Evolutionary conservation across 345 rosid species (phyloP).

Genomic region (Rhizophora mangle): DNA sequence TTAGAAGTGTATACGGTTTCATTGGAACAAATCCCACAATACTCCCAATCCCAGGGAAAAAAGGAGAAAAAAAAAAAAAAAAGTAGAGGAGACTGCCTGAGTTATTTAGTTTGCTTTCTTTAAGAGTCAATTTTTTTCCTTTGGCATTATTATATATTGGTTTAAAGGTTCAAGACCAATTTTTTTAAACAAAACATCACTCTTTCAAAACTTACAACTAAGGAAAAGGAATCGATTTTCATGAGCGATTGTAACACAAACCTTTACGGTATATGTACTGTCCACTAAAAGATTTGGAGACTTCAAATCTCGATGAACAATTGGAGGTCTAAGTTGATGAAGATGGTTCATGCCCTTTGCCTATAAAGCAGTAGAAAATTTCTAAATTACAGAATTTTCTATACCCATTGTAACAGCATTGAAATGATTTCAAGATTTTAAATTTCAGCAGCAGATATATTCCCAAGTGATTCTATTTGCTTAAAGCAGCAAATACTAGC

Average conservation of each 20-base stretch:
- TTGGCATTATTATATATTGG: not conserved
- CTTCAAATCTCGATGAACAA: constrained; percentile 31
- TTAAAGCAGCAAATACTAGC: constrained; percentile 7
- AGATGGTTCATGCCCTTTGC: constrained; percentile 34
- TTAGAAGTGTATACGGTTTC: not conserved
- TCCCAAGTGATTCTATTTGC: not conserved
- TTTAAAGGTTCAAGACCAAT: too few relatives aligned
- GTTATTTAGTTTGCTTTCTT: too few relatives aligned
- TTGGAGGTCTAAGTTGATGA: constrained; percentile 34
- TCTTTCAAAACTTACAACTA: too few relatives aligned
- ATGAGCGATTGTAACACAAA: not conserved
- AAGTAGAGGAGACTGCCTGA: too few relatives aligned
- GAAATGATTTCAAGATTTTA: not conserved
- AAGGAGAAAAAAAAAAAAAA: too few relatives aligned
- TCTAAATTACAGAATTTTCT: constrained; percentile 10
- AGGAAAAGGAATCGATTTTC: too few relatives aligned
- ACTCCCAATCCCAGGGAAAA: too few relatives aligned
- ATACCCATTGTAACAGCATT: not conserved
- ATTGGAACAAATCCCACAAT: not conserved
- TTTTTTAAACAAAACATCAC: not conserved
- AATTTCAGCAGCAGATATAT: not conserved
- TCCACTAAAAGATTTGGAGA: constrained; percentile 22
- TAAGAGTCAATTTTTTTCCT: not conserved
- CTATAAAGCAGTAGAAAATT: constrained; percentile 21
- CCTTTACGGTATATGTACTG: constrained; percentile 26